Percentiles rank a stretch among this genome's conserved stretches.
Conservation (phyloP, 1,284 basidiomycete genomes). For the Trichosporon ovoides region DNA sequence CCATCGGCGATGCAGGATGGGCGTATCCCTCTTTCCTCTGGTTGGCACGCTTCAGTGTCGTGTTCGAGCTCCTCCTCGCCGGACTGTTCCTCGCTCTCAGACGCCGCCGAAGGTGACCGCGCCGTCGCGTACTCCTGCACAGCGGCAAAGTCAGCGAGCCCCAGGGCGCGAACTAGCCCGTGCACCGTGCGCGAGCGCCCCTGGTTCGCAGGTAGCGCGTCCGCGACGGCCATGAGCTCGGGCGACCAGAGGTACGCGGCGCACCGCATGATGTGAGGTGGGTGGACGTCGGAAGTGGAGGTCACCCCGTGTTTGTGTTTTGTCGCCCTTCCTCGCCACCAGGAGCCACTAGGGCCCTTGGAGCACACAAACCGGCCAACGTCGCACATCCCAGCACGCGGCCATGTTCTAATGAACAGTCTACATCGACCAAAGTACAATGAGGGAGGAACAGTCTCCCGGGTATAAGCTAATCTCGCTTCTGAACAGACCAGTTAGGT, state of each 20-base stretch:
- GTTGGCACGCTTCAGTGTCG: too few species aligned
- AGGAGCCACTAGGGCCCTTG: too few species aligned
- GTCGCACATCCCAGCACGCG: background rate
- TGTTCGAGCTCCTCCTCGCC: conserved; percentile 50
- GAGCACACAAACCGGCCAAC: too few species aligned
- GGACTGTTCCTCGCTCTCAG: conserved; percentile 48
- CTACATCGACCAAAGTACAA: conserved; percentile 6
- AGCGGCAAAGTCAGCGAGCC: conserved; percentile 50
- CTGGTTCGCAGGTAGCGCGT: conserved; percentile 69
- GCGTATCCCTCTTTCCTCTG: too few species aligned
- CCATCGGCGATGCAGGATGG: too few species aligned
- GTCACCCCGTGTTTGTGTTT: background rate
- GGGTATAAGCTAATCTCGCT: background rate
- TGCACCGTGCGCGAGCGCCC: conserved; percentile 77
- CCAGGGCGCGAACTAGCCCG: conserved; percentile 59
- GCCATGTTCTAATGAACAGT: background rate
- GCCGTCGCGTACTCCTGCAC: background rate
- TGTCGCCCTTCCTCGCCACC: too few species aligned
- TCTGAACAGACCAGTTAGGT: background rate
- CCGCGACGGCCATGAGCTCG: conserved; percentile 30
- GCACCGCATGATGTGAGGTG: background rate
- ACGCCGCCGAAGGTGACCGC: background rate
- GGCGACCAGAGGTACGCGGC: conserved; percentile 38
- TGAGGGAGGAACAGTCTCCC: background rate
- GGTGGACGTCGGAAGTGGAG: conserved; percentile 5